Evolutionary conservation across 2,329 filamentous ascomycete genomes (phyloP).

Genomic region (Cordyceps farinosa): DNA sequence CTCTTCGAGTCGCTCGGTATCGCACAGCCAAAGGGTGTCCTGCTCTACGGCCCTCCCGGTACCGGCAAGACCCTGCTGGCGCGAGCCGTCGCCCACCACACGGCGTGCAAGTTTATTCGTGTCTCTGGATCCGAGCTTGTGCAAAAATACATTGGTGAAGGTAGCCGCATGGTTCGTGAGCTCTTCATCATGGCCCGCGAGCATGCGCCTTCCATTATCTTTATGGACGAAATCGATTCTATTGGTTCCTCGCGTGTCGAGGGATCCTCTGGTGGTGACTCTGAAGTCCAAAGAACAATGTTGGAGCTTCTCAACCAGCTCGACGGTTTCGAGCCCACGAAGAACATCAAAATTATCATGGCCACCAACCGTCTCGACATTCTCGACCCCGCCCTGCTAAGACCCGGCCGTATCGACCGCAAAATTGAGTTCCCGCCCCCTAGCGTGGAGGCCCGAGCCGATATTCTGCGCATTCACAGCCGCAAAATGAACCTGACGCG

Average conservation of each 20-base stretch:
- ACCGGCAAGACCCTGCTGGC: conserved; percentile 96
- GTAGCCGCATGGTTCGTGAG: conserved; percentile 96
- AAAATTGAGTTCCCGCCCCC: conserved; percentile 99
- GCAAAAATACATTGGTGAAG: conserved; percentile 99
- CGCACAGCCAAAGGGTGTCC: conserved; percentile 93
- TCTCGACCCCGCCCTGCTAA: conserved; percentile 86
- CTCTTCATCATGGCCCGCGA: conserved; percentile 99
- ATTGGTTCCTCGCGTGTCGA: conserved; percentile 97
- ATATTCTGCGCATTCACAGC: conserved; percentile 96
- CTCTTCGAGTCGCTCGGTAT: conserved; percentile 99
- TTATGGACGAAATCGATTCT: conserved; percentile 99
- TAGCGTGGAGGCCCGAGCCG: conserved; percentile 90
- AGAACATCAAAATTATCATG: conserved; percentile 99
- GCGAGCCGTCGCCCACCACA: conserved; percentile 94
- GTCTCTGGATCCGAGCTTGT: conserved; percentile 95
- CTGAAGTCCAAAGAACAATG: conserved; percentile 98
- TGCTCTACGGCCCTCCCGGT: conserved; percentile 93
- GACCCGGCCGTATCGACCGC: conserved; percentile 95
- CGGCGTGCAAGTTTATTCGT: conserved; percentile 98
- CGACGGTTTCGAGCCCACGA: conserved; percentile 97
- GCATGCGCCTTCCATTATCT: conserved; percentile 97
- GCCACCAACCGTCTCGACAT: conserved; percentile 98
- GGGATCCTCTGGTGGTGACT: conserved; percentile 90
- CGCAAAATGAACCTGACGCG: conserved; percentile 98
- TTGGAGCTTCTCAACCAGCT: conserved; percentile 96